phyloP scores from a whole-genome alignment of 2,329 filamentous ascomycete species.

The Calonectria pseudoturangicola region DNA sequence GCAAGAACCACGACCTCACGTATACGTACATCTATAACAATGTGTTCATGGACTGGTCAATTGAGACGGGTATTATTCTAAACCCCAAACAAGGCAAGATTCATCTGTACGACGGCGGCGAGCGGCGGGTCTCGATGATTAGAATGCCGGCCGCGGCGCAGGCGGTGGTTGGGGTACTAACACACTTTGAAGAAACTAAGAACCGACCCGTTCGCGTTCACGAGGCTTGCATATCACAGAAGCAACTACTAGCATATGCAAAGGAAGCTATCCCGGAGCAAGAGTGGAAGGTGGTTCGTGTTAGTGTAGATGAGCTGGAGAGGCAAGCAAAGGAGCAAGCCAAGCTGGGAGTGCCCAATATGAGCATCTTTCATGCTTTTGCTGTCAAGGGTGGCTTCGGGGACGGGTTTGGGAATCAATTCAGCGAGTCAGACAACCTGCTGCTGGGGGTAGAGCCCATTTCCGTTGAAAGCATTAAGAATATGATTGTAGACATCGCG shows the following conservation, averaged over 20 bases:
- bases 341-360: background rate
- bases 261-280: background rate
- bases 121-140: background rate
- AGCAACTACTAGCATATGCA: background rate
- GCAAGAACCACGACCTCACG: background rate
- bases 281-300: background rate
- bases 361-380: background rate
- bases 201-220: background rate
- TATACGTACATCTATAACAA: constrained; percentile 12
- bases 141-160: background rate
- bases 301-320: background rate
- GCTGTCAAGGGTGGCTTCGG: background rate
- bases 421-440: background rate
- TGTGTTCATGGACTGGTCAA: constrained; percentile 2
- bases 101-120: background rate
- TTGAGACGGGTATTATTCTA: background rate
- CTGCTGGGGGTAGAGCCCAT: background rate
- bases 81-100: background rate
- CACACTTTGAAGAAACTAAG: background rate
- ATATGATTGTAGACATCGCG: background rate
- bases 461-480: background rate
- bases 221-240: background rate
- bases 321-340: background rate
- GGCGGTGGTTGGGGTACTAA: background rate
- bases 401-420: constrained; percentile 5